Evolutionary conservation across 306 rosid genomes (phyloP).

Genomic region (Arachis hypogaea): DNA sequence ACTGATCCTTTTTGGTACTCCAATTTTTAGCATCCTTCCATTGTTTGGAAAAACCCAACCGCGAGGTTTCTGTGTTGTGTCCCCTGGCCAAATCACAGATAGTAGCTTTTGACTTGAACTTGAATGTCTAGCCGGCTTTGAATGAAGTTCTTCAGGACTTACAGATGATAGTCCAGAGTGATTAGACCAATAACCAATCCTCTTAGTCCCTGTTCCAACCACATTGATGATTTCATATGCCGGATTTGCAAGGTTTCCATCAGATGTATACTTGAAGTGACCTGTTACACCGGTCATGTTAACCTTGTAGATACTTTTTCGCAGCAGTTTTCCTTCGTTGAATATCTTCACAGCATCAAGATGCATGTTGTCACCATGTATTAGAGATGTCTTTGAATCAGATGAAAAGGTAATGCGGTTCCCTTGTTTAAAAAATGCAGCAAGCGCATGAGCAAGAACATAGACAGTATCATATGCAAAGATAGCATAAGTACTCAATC

Average conservation of each 20-base stretch:
- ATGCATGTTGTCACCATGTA: constrained; percentile 55
- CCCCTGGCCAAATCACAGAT: constrained; percentile 88
- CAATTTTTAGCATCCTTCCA: constrained; percentile 76
- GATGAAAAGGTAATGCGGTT: constrained; percentile 68
- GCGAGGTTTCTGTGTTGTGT: constrained; percentile 68
- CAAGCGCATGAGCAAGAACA: constrained; percentile 84
- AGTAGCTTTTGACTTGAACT: constrained; percentile 56
- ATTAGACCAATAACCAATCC: constrained; percentile 93
- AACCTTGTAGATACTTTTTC: constrained; percentile 56
- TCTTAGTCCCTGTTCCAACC: constrained; percentile 70
- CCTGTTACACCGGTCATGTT: constrained; percentile 89
- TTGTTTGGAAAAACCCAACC: constrained; percentile 97
- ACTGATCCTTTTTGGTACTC: constrained; percentile 76
- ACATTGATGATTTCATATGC: constrained; percentile 88
- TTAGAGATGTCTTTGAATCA: constrained; percentile 54
- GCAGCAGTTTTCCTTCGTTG: constrained; percentile 66
- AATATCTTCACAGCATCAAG: constrained; percentile 80
- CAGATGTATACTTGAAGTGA: constrained; percentile 57
- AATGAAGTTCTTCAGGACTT: constrained; percentile 73
- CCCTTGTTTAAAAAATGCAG: constrained; percentile 75
- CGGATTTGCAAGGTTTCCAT: constrained; percentile 67
- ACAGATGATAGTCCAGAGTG: constrained; percentile 74
- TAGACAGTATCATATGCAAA: constrained; percentile 90
- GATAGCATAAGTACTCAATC: constrained; percentile 69
- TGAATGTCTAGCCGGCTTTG: constrained; percentile 64